Base-by-base conservation (phyloP, 179 eudicot genomes). In the Spinacia oleracea region DNA sequence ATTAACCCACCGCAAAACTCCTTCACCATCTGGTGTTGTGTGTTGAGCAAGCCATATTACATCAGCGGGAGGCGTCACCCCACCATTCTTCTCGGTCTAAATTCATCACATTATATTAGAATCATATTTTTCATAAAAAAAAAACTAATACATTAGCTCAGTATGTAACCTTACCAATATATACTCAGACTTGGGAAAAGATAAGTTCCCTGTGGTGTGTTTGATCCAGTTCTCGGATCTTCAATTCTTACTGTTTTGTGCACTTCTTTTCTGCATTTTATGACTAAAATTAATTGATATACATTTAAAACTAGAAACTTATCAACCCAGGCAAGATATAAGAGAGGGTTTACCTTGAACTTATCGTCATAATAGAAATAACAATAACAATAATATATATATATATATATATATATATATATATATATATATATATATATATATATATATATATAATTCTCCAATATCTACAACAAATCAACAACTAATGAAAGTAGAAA, bases 21-120 rank as follows among this genome's bases (percentile, higher is more conserved):
- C 72, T 38, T n/a, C 31, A 0, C 15, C 48, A 21, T 55, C 18
- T 20, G 15, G 5, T 53, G 12, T 20, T 31, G 46, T 55, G 31
- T 73, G 65, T 55, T 73, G 48, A 10, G 29, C 46, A 0, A 73
- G 76, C 76, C 65, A 73, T 9, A 53, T 23, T 21, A 73, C 65
- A 73, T 73, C 50, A 0, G 65, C 45, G 3, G 7, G n/a, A 6
- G 31, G 48, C 10, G 29, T 7, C 6, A 53, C 48, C 3, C 56
- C 20, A n/a, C 35, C 60, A 38, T 73, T 55, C 45, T 55, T 73
- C 31, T 73, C 35, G 1, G 64, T 73, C 46, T 73, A 21, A 48
- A 56, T 55, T 35, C 4, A 55, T 32, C 20, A 8, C 15, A 18
- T 55, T 9, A 2, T 35, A 9, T 55, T 32, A 73, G 63, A 48